Percentiles rank a stretch among this genome's conserved stretches.
These are phyloP conservation scores for Chimonanthus salicifolius DNA, from an alignment of 164 flowering plant species.

Conservation along the genomic window DNA sequence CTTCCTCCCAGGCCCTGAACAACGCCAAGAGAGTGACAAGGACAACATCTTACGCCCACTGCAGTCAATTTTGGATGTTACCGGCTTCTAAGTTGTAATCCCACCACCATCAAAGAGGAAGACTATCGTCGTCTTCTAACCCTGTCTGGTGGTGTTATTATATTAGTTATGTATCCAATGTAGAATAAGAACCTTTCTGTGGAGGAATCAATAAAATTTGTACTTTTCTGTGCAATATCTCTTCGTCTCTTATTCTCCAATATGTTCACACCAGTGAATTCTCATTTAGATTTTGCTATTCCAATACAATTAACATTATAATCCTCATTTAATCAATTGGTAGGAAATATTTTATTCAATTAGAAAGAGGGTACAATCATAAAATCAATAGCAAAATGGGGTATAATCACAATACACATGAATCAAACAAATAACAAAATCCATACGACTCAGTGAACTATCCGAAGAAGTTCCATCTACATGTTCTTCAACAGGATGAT, in stretches of 20 bases:
- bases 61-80: conserved; percentile 15
- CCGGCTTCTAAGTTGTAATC: neutral
- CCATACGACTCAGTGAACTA: neutral
- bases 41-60: conserved; percentile 1
- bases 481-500: conserved; percentile 23
- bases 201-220: too few species aligned
- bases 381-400: neutral
- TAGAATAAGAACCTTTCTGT: too few species aligned
- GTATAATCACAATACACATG: neutral
- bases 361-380: neutral
- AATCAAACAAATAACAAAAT: conserved; percentile 2
- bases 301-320: too few species aligned
- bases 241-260: too few species aligned
- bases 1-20: conserved; percentile 19
- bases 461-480: neutral
- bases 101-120: too few species aligned
- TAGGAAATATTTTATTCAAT: neutral
- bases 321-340: too few species aligned
- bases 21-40: conserved; percentile 8
- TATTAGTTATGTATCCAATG: too few species aligned
- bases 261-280: too few species aligned
- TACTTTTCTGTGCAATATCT: too few species aligned
- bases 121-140: too few species aligned
- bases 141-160: too few species aligned
- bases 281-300: too few species aligned